phyloP scores from a whole-genome alignment of 1,284 basidiomycete species.

The Leccinum insolens region DNA sequence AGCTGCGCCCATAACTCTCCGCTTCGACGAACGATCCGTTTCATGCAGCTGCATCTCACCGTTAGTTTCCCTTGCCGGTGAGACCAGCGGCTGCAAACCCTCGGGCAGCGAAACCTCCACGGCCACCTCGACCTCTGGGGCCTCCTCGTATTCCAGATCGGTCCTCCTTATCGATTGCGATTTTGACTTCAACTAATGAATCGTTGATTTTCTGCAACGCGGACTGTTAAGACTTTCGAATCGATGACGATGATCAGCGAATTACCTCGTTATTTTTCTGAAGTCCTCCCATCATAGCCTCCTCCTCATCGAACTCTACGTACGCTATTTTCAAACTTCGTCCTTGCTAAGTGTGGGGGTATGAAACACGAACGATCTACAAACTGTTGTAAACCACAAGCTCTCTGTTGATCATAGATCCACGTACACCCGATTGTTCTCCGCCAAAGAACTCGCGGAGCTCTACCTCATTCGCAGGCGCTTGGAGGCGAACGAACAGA shows the following conservation, averaged over 20 bases:
- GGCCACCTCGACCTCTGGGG: conserved; percentile 30
- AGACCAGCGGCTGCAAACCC: conserved; percentile 72
- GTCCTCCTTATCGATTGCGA: conserved; percentile 69
- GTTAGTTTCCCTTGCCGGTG: conserved; percentile 42
- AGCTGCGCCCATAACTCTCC: conserved; percentile 24
- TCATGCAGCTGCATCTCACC: conserved; percentile 34
- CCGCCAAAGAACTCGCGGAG: conserved; percentile 78
- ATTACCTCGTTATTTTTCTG: conserved; percentile 69
- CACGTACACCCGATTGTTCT: conserved; percentile 61
- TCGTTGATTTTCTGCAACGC: conserved; percentile 66
- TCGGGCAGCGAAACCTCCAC: conserved; percentile 51
- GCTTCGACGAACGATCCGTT: conserved; percentile 17
- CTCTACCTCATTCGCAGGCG: conserved; percentile 65
- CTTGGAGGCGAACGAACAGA: conserved; percentile 76
- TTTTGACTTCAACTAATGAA: conserved; percentile 61
- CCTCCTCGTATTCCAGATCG: conserved; percentile 41
- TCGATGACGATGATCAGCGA: conserved; percentile 21
- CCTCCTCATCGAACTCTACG: conserved; percentile 86
- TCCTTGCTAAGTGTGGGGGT: conserved; percentile 52
- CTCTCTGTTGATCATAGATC: conserved; percentile 2
- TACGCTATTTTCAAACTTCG: conserved; percentile 68
- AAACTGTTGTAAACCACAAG: conserved; percentile 10
- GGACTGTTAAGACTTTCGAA: conserved; percentile 7
- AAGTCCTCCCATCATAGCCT: conserved; percentile 76
- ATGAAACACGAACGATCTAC: conserved; percentile 74